Evolutionary conservation across 2,329 filamentous ascomycete species (phyloP), one percentile per base, ranked within the genome.

Genomic region (Macroventuria anomochaeta): DNA sequence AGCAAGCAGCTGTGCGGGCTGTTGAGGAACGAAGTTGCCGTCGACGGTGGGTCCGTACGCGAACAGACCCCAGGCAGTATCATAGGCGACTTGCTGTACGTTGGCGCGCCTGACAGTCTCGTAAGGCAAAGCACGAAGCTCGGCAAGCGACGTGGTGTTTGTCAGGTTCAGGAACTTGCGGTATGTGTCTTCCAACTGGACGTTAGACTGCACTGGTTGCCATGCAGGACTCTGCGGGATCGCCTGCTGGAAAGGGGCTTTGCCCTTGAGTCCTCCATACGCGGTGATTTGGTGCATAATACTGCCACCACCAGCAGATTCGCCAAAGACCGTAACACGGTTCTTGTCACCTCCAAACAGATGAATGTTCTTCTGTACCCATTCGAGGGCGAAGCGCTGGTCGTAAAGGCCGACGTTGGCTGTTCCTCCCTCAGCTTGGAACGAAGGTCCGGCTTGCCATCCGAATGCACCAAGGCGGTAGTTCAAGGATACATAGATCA

Each of bases 401-500:
- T 77, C 75, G 37, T 70, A 62, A 10, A 77, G 53, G 0, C 64
- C 74, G 13, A 70, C 48, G 41, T 77, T 77, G 37, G 64, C 62
- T 1, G 63, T 59, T 25, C 72, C 73, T 20, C 71, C 72, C 41
- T 73, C 65, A 6, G 68, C 66, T 34, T 73, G 65, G 47, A 64
- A 74, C 0, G 65, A 67, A 3, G 73, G 70, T 1, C 75, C 75
- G 8, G 67, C 57, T 28, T 59, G 56, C 54, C 64, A 76, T 15
- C 75, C 75, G 33, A 75, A 58, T 8, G 72, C 72, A 18, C 79
- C 79, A 0, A 81, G 65, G 58, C 79, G 76, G 52, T 81, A 81
- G 56, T 81, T 79, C 25, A 81, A 65, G 12, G 73, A 69, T 1
- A 80, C 75, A 4, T 76, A 75, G 15, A 81, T 71, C 25, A 81